Evolutionary conservation across 2,329 filamentous ascomycete species (phyloP), one percentile per base, ranked within the genome.

Genomic region (Fusarium nisikadoi): DNA sequence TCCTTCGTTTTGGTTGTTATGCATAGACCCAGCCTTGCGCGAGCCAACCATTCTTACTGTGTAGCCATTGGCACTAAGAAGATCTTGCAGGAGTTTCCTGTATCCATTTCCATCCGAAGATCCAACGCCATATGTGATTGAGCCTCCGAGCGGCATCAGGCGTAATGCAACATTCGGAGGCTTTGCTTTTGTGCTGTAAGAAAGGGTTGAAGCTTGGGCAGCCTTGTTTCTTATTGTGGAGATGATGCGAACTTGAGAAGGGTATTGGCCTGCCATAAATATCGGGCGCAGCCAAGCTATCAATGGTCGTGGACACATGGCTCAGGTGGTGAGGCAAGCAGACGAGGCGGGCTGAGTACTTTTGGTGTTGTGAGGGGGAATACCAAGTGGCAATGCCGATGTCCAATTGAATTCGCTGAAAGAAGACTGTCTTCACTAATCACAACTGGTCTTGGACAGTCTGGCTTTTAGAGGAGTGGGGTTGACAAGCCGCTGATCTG

Each of bases 271-370:
- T 14, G 20, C 8, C 3, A 13, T 19, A 5, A 33, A 5, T 3
- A 14, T 10, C n/a, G 1, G n/a, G 16, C 8, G 8, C 7, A n/a
- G 8, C 29, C 4, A 16, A 23, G 8, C 33, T 23, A 19, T 5
- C n/a, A 7, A 49, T 33, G 11, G 2, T 8, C 11, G 46, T 4
- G 13, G 13, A 10, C 19, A 11, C 29, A 49, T 49, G 0, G 16
- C 19, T 33, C 5, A 49, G 6, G n/a, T 4, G 14, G 5, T 2
- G 13, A 19, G 46, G 12, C 6, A 19, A 33, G 16, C 8, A 13
- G 8, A 33, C 8, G 16, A 5, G 7, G 2, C 10, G 3, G 5
- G 20, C 8, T 1, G 31, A 17, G 6, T 33, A 9, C 6, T 5
- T 9, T 29, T 5, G 10, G 10, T 20, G 19, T 20, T 46, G 12